Base-by-base conservation (phyloP, 257 asterid genomes). In the Gentiana macrophylla region DNA sequence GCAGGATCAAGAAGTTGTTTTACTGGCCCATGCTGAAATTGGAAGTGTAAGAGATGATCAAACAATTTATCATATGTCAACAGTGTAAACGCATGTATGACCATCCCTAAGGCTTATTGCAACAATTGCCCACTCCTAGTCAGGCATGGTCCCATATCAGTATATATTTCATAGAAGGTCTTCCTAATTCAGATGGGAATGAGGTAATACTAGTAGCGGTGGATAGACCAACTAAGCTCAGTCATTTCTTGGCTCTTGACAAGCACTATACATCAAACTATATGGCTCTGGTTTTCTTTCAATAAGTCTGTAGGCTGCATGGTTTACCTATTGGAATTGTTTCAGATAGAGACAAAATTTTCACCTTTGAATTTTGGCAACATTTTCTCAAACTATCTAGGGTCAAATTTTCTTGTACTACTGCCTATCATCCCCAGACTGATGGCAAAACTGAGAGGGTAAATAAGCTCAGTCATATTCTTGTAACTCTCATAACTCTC, bases 111-210 rank as follows among this genome's bases (percentile, higher is more conserved):
- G 3, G 37, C 0, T 4, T 15, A 0, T 1, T 24, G 0, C 50
- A 15, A 1, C 50, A n/a, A 1, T 1, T 55, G 2, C n/a, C 7
- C 0, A 0, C 3, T 0, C 50, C 36, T 0, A 3, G 15, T 2
- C 1, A 2, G 3, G 7, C 9, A 0, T 38, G 15, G 37, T 1
- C 1, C 6, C 50, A 55, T 2, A 3, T 55, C 2, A 6, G 49
- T 0, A 5, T 38, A 2, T 36, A 43, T 13, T 56, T 56, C 7
- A 12, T 56, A 2, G 15, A 43, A 43, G 51, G 61, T 2, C 32
- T 56, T 0, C 50, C 61, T 6, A 13, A 8, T 1, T 34, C 58
- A 8, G 8, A 24, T 3, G 51, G 50, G 0, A 38, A 56, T 1
- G 12, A 4, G 5, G n/a, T 11, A 1, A 56, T 38, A 1, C 7